Evolutionary conservation across 495 filamentous ascomycete genomes (phyloP).

Genomic region (Trichoderma parareesei): DNA sequence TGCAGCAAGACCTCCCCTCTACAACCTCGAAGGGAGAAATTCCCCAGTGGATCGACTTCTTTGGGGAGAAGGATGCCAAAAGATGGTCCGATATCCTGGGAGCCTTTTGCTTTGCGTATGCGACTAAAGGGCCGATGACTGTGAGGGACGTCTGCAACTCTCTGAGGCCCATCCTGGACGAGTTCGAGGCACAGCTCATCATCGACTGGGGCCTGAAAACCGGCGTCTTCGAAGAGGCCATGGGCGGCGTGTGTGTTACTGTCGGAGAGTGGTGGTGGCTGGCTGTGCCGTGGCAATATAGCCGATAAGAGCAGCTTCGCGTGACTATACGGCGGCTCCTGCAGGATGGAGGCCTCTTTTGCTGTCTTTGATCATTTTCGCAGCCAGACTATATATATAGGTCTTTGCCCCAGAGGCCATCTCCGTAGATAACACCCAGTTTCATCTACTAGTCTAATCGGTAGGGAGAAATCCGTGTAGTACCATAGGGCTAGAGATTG

Average conservation of each 20-base stretch:
- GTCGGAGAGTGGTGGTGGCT: constrained; percentile 68
- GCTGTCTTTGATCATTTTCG: too few relatives aligned
- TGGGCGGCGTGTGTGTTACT: constrained; percentile 36
- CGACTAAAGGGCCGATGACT: constrained; percentile 50
- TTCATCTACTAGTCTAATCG: too few relatives aligned
- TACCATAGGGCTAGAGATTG: too few relatives aligned
- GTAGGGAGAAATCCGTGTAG: too few relatives aligned
- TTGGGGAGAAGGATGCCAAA: constrained; percentile 48
- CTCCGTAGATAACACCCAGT: too few relatives aligned
- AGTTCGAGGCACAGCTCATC: constrained; percentile 59
- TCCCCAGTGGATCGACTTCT: constrained; percentile 77
- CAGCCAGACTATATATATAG: too few relatives aligned
- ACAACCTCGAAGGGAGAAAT: constrained; percentile 34
- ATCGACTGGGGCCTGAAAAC: constrained; percentile 55
- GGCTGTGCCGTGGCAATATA: constrained; percentile 24
- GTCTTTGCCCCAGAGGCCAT: too few relatives aligned
- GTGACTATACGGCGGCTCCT: background rate
- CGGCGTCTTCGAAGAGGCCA: constrained; percentile 33
- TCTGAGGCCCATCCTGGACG: constrained; percentile 52
- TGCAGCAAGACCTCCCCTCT: constrained; percentile 22
- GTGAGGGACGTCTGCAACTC: constrained; percentile 42
- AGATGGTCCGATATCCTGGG: constrained; percentile 60
- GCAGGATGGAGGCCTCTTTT: too few relatives aligned
- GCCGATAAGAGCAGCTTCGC: constrained; percentile 8
- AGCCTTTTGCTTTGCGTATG: constrained; percentile 50